These are phyloP conservation scores for Ustilago esculenta DNA, from an alignment of 1,284 basidiomycete genomes.

Conservation along the genomic window DNA sequence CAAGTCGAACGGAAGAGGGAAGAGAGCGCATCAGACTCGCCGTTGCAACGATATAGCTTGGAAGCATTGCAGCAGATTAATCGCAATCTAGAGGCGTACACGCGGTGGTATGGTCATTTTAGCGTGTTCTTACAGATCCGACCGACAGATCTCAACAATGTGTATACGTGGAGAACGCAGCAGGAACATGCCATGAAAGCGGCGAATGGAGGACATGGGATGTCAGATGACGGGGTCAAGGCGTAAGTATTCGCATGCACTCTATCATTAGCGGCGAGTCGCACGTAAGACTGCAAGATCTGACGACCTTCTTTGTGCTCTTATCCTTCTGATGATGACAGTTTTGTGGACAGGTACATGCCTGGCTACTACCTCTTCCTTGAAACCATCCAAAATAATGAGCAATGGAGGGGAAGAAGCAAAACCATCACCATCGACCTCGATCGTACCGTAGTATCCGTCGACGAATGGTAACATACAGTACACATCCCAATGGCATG, in stretches of 20 bases:
- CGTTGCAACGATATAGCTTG: slow-evolving; percentile 14
- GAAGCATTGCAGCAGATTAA: slow-evolving; percentile 36
- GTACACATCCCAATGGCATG: background rate
- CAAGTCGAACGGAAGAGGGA: slow-evolving; percentile 13
- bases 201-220: slow-evolving; percentile 30
- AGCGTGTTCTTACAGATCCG: slow-evolving; percentile 35
- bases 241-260: slow-evolving; percentile 14
- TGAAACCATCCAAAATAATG: slow-evolving; percentile 29
- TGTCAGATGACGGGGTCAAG: slow-evolving; percentile 36
- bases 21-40: background rate
- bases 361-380: slow-evolving; percentile 58
- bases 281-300: too few species aligned
- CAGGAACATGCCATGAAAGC: slow-evolving; percentile 50
- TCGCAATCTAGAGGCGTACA: slow-evolving; percentile 21
- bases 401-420: slow-evolving; percentile 31
- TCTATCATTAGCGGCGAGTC: too few species aligned
- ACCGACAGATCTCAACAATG: slow-evolving; percentile 34
- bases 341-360: slow-evolving; percentile 69
- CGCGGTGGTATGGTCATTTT: slow-evolving; percentile 29
- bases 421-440: slow-evolving; percentile 41
- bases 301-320: background rate
- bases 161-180: slow-evolving; percentile 39
- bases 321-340: background rate
- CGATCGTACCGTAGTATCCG: slow-evolving; percentile 15
- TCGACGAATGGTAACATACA: slow-evolving; percentile 27